Base-by-base conservation (phyloP, 306 rosid species). In the Argentina anserina region DNA sequence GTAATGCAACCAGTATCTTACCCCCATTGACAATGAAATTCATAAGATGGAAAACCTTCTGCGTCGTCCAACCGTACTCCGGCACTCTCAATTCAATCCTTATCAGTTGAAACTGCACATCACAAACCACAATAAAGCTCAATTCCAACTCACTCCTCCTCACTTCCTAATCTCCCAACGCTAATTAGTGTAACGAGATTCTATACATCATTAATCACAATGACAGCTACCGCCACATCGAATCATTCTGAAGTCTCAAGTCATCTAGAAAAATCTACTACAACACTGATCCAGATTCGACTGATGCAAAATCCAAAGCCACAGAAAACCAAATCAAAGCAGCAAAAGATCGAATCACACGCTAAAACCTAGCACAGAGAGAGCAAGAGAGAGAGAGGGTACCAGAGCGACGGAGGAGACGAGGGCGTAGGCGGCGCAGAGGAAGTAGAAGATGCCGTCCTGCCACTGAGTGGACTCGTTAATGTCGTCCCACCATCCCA, bases 71-170 rank as follows among this genome's bases (percentile, higher is more conserved):
- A 17, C 98, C 95, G 65, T 88, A 94, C 63, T 91, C 94, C 4
- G 98, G 98, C 39, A 94, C 98, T 91, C 98, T 88, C 45, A 91
- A 45, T 80, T 94, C 91, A 76, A 94, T 94, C 88, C 99, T 94
- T 20, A 94, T 63, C 56, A 94, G 81, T 75, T 94, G 99, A 87
- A 88, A 67, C 97, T 94, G 89, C 67, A 64, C 20, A 66, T 53
- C 65, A 76, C 13, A 61, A 31, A 47, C 21, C 47, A n/a, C 41
- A 6, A 49, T 14, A 43, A 71, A 71, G 5, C 23, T 7, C 40
- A 39, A 56, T 56, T n/a, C 53, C 29, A 15, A 41, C 65, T 37
- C 6, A 14, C 46, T 40, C 15, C 25, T 25, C n/a, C 28, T 52
- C 11, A 26, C 62, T 70, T 49, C 21, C 50, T 18, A 69, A 31